Evolutionary conservation across 352 stramenopile species (phyloP).

Genomic region (Phytopythium chamaehyphon): DNA sequence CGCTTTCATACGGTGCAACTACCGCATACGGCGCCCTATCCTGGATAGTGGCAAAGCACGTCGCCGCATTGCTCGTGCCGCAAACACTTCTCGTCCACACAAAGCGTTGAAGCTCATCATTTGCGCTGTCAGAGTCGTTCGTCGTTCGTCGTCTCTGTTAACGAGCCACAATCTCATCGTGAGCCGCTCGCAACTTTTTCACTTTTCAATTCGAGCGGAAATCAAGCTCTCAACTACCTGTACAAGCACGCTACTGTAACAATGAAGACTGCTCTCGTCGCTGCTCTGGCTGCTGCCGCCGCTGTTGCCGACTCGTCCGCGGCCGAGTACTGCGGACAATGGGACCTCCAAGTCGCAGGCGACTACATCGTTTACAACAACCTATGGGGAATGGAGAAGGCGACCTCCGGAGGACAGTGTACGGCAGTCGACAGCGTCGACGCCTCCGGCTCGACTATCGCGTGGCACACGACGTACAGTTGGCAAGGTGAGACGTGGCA

Average conservation of each 20-base stretch:
- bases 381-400: conserved; percentile 23
- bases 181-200: not conserved
- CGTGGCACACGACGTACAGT: conserved; percentile 19
- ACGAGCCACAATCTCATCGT: no score
- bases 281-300: conserved; percentile 3
- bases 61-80: no score
- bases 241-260: not conserved
- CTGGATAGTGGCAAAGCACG: no score
- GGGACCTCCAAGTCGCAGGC: conserved; percentile 16
- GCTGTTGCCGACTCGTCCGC: conserved; percentile 6
- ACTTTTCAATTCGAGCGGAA: not conserved
- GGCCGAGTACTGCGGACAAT: conserved; percentile 23
- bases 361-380: conserved; percentile 41
- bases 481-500: conserved; percentile 20
- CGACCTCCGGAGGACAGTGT: conserved; percentile 16
- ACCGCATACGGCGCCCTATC: no score
- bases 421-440: conserved; percentile 12
- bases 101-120: no score
- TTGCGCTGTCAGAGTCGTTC: no score
- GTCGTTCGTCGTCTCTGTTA: no score
- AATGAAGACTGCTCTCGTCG: conserved; percentile 19
- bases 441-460: conserved; percentile 9
- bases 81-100: no score
- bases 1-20: no score
- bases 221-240: no score